These are phyloP conservation scores for Pulveroboletus sp. DNA, from an alignment of 768 basidiomycete genomes.

Conservation along the genomic window DNA sequence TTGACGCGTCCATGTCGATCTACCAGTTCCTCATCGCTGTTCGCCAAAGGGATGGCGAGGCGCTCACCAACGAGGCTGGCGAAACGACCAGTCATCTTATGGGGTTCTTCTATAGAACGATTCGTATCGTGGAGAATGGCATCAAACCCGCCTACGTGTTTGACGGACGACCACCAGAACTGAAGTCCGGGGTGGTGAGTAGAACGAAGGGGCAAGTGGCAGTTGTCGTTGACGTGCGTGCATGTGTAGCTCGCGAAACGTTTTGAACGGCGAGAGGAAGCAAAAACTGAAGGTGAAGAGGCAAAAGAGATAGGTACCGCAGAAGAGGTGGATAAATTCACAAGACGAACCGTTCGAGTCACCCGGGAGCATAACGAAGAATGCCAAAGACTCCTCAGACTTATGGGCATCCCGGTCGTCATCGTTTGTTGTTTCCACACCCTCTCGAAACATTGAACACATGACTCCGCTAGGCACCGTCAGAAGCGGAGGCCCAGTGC, in stretches of 20 bases:
- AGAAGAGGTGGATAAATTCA: conserved; percentile 89
- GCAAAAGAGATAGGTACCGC: conserved; percentile 94
- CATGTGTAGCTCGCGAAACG: conserved; percentile 82
- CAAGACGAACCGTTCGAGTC: conserved; percentile 88
- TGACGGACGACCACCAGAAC: conserved; percentile 95
- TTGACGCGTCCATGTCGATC: conserved; percentile 97
- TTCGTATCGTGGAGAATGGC: conserved; percentile 97
- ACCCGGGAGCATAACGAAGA: conserved; percentile 96
- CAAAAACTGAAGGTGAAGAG: conserved; percentile 91
- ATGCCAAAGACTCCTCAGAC: conserved; percentile 74
- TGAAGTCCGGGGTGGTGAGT: conserved; percentile 95
- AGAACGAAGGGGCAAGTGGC: not conserved
- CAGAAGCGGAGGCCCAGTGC: conserved; percentile 98
- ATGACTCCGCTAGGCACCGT: conserved; percentile 69
- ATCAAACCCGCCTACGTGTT: conserved; percentile 98
- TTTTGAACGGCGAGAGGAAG: conserved; percentile 86
- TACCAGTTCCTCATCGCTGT: conserved; percentile 99
- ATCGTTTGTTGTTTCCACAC: conserved; percentile 50
- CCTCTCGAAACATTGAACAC: not conserved
- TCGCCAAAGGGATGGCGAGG: conserved; percentile 91
- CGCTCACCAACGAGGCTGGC: conserved; percentile 95
- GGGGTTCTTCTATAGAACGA: conserved; percentile 98
- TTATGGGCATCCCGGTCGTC: conserved; percentile 98
- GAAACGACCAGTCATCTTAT: conserved; percentile 98
- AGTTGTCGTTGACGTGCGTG: not conserved